Evolutionary conservation across 306 rosid genomes (phyloP).

Genomic region (Boehmeria nivea): DNA sequence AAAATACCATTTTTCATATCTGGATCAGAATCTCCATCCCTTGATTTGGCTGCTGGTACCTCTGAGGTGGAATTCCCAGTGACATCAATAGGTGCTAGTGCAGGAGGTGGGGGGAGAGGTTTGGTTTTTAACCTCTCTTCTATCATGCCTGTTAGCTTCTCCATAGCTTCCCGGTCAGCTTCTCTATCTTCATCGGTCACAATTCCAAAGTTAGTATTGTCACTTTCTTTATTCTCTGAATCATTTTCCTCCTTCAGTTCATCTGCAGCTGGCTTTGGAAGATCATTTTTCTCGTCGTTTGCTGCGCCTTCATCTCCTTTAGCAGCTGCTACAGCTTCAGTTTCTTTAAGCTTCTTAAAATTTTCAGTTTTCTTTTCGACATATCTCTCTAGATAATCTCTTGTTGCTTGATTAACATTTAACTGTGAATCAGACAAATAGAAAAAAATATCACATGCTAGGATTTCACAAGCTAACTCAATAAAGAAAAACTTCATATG

Average conservation of each 20-base stretch:
- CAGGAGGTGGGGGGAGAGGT: slow-evolving; percentile 79
- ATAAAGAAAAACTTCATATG: not conserved
- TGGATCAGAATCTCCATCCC: slow-evolving; percentile 68
- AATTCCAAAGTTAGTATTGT: slow-evolving; percentile 54
- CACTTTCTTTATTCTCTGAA: slow-evolving; percentile 57
- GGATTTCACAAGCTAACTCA: slow-evolving; percentile 7
- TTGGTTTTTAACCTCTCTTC: slow-evolving; percentile 85
- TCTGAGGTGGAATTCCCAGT: slow-evolving; percentile 41
- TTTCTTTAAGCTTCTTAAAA: slow-evolving; percentile 52
- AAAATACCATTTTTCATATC: slow-evolving; percentile 60
- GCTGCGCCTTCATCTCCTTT: slow-evolving; percentile 46
- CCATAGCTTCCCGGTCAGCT: slow-evolving; percentile 59
- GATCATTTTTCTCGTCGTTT: slow-evolving; percentile 39
- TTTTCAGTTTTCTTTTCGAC: slow-evolving; percentile 63
- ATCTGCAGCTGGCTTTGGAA: slow-evolving; percentile 38
- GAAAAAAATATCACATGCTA: slow-evolving; percentile 14
- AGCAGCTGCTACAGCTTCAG: slow-evolving; percentile 39
- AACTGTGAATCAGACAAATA: slow-evolving; percentile 41
- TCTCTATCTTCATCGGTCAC: slow-evolving; percentile 87
- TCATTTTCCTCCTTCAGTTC: slow-evolving; percentile 49
- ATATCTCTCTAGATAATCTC: slow-evolving; percentile 58
- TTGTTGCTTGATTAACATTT: slow-evolving; percentile 65
- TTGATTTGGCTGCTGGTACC: slow-evolving; percentile 49
- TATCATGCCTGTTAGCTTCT: slow-evolving; percentile 65
- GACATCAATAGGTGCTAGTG: slow-evolving; percentile 47